Conservation (phyloP, 768 basidiomycete genomes). For the Suillus bovinus region DNA sequence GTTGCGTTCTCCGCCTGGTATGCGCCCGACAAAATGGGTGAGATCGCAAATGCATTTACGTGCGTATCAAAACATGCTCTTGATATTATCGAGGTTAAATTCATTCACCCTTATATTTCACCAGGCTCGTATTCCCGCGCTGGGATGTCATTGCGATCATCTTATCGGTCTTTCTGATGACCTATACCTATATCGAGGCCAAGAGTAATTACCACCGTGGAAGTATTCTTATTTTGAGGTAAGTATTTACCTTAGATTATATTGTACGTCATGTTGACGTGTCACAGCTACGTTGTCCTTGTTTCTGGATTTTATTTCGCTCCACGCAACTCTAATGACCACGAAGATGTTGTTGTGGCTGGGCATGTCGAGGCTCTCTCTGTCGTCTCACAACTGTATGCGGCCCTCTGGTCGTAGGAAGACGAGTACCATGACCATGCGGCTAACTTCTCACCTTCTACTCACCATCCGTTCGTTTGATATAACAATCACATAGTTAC, state of each 20-base stretch:
- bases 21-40: constrained; percentile 81
- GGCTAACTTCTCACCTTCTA: constrained; percentile 12
- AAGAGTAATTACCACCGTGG: constrained; percentile 98
- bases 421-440: background rate
- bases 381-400: constrained; percentile 9
- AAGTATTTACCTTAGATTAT: constrained; percentile 10
- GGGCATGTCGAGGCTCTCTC: constrained; percentile 8
- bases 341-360: constrained; percentile 15
- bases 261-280: constrained; percentile 4
- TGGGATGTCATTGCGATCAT: constrained; percentile 98
- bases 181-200: constrained; percentile 99
- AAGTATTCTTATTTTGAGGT: constrained; percentile 94
- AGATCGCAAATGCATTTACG: constrained; percentile 91
- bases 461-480: constrained; percentile 3
- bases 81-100: background rate
- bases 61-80: constrained; percentile 42
- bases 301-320: constrained; percentile 92
- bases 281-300: constrained; percentile 83
- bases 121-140: constrained; percentile 92
- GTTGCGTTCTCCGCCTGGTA: constrained; percentile 98
- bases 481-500: background rate
- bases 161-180: constrained; percentile 95
- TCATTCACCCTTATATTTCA: constrained; percentile 11
- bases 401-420: constrained; percentile 5
- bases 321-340: constrained; percentile 41